A percentile compares a stretch with the other conserved stretches of the same genome.
Evolutionary conservation across 441 rosid genomes (phyloP).

Genomic region (Corymbia calophylla): DNA sequence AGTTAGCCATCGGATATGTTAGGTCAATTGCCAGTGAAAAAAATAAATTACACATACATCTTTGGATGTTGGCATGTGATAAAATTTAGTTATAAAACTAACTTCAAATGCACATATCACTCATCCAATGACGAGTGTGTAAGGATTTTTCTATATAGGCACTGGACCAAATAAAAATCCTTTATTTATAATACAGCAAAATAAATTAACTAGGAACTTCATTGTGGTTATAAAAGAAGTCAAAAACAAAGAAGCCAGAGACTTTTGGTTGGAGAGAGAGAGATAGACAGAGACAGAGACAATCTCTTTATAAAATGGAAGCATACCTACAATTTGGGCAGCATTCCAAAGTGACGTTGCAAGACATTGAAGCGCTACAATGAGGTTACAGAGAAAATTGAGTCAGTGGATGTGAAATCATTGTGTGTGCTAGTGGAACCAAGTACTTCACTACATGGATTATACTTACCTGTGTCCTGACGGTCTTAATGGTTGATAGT

Average conservation of each 20-base stretch:
- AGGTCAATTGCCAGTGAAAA: background rate
- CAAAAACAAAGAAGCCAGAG: background rate
- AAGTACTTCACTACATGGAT: background rate
- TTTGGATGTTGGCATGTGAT: background rate
- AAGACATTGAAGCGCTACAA: background rate
- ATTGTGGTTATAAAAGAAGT: background rate
- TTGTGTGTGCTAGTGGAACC: background rate
- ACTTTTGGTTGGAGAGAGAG: background rate
- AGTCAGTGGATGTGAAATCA: no score
- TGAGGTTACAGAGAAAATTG: no score
- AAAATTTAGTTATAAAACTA: no score
- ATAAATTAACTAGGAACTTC: background rate
- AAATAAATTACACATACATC: background rate
- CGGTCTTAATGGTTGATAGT: background rate
- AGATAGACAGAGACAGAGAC: background rate
- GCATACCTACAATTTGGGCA: background rate
- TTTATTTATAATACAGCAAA: background rate
- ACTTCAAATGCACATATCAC: background rate
- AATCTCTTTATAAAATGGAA: background rate
- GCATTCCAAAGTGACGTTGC: background rate
- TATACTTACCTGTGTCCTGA: background rate
- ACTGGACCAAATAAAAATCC: background rate
- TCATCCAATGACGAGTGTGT: background rate
- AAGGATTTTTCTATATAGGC: no score
- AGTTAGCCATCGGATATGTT: background rate